Percentiles rank a stretch among this genome's conserved stretches.
phyloP scores from a whole-genome alignment of 352 stramenopile genomes.

The Pythium dissimile region DNA sequence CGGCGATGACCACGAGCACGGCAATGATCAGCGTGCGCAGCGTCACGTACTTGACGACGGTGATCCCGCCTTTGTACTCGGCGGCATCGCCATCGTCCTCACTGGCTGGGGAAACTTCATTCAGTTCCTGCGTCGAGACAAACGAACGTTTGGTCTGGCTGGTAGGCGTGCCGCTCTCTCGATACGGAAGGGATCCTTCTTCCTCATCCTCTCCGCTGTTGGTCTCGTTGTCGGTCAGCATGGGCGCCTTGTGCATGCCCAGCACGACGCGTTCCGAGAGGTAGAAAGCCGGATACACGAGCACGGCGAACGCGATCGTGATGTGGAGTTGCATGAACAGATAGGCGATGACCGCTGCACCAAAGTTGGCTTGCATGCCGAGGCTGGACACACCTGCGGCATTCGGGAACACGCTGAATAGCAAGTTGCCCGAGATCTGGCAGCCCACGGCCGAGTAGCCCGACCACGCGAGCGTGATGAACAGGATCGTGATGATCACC shows the following conservation, averaged over 20 bases:
- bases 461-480: constrained; percentile 22
- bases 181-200: constrained; percentile 13
- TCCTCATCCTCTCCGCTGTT: constrained; percentile 7
- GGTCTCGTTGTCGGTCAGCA: constrained; percentile 24
- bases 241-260: constrained; percentile 47
- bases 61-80: constrained; percentile 32
- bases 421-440: constrained; percentile 64
- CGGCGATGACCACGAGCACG: constrained; percentile 35
- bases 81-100: constrained; percentile 34
- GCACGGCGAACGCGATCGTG: constrained; percentile 39
- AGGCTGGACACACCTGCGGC: constrained; percentile 30
- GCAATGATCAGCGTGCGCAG: constrained; percentile 54
- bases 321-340: constrained; percentile 57
- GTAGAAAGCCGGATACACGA: constrained; percentile 55
- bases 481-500: constrained; percentile 23
- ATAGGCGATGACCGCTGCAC: constrained; percentile 48
- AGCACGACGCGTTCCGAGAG: constrained; percentile 55
- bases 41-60: constrained; percentile 28
- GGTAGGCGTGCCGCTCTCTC: constrained; percentile 13
- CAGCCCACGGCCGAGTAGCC: constrained; percentile 56
- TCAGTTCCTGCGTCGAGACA: too few relatives aligned
- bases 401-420: constrained; percentile 53
- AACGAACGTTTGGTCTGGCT: background rate
- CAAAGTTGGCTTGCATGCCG: constrained; percentile 41
- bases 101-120: too few relatives aligned